These are phyloP conservation scores for Talaromyces proteolyticus DNA, from an alignment of 495 filamentous ascomycete species.

Conservation along the genomic window DNA sequence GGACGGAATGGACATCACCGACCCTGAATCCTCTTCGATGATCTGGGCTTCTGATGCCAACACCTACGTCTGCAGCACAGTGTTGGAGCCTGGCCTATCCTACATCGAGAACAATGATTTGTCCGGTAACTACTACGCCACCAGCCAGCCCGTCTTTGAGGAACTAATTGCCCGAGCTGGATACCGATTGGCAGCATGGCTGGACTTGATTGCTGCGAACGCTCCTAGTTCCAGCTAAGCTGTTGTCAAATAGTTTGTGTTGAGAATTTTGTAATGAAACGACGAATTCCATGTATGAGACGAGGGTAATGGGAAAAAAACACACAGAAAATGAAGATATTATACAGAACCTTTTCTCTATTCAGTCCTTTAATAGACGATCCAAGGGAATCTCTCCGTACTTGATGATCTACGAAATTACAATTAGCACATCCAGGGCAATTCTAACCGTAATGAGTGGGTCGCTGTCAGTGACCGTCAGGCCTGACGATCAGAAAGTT, in stretches of 20 bases:
- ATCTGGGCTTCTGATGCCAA: slow-evolving; percentile 55
- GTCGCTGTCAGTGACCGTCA: too few relatives aligned
- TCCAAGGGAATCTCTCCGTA: too few relatives aligned
- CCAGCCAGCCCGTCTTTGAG: slow-evolving; percentile 58
- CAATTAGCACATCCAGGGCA: too few relatives aligned
- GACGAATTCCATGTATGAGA: too few relatives aligned
- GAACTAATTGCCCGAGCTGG: slow-evolving; percentile 70
- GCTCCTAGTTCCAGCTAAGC: background rate
- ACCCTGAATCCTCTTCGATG: slow-evolving; percentile 28
- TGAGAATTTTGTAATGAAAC: background rate
- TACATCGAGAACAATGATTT: slow-evolving; percentile 43
- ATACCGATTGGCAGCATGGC: slow-evolving; percentile 58
- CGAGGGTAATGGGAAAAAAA: too few relatives aligned
- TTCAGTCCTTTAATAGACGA: too few relatives aligned
- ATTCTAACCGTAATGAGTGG: too few relatives aligned
- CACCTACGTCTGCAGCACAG: slow-evolving; percentile 47
- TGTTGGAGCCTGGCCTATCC: slow-evolving; percentile 40
- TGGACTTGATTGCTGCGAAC: slow-evolving; percentile 42
- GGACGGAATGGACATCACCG: slow-evolving; percentile 33
- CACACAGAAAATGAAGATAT: too few relatives aligned
- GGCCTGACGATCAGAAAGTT: too few relatives aligned
- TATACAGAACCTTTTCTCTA: too few relatives aligned
- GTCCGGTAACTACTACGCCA: slow-evolving; percentile 55
- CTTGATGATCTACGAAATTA: too few relatives aligned
- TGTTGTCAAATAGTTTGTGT: background rate